Percentiles rank a stretch among this genome's conserved stretches.
Conservation (phyloP, 352 stramenopile genomes). For the Globisporangium sylvaticum region DNA sequence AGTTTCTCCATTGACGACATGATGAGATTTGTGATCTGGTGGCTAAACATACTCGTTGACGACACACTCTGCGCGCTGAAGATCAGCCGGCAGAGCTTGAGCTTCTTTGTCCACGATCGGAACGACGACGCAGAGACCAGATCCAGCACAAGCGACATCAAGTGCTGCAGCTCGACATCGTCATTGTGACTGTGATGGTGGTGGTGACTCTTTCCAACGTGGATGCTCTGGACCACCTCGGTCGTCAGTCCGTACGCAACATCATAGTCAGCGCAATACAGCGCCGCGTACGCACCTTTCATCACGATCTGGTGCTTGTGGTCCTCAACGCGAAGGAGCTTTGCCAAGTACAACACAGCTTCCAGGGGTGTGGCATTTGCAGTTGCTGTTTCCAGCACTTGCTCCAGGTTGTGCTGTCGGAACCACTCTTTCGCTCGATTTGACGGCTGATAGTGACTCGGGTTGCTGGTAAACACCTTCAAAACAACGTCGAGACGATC, state of each 20-base stretch:
- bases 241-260: slow-evolving; percentile 46
- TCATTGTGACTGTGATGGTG: slow-evolving; percentile 4
- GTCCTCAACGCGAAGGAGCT: slow-evolving; percentile 39
- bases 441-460: slow-evolving; percentile 58
- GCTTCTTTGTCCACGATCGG: slow-evolving; percentile 56
- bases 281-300: slow-evolving; percentile 60
- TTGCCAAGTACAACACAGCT: slow-evolving; percentile 47
- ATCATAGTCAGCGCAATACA: slow-evolving; percentile 69
- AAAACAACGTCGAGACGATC: slow-evolving; percentile 38
- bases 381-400: slow-evolving; percentile 4
- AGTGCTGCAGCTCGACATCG: slow-evolving; percentile 31
- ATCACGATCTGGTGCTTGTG: slow-evolving; percentile 45
- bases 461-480: slow-evolving; percentile 58
- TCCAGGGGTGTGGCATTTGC: slow-evolving; percentile 22
- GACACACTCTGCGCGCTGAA: slow-evolving; percentile 26
- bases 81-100: slow-evolving; percentile 31
- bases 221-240: slow-evolving; percentile 29
- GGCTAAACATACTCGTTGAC: slow-evolving; percentile 27
- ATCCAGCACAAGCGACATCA: slow-evolving; percentile 66
- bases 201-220: not conserved
- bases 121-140: slow-evolving; percentile 62
- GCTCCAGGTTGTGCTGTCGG: slow-evolving; percentile 14
- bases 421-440: slow-evolving; percentile 43
- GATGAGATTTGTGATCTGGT: slow-evolving; percentile 49
- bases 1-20: slow-evolving; percentile 45